phyloP scores from a whole-genome alignment of 805 yeast species.

The Candida verbasci region DNA sequence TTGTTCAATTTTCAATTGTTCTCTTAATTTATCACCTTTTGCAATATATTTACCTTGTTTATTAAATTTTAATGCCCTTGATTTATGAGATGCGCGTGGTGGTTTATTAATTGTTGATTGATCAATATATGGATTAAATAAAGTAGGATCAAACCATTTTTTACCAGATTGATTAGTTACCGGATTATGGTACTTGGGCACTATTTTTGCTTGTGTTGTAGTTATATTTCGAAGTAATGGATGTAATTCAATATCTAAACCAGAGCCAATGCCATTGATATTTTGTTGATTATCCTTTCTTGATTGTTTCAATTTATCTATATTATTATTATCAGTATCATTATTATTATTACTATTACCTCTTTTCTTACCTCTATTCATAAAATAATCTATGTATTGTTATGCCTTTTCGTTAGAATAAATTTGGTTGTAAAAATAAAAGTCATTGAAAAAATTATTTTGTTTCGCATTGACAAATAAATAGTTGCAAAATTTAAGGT shows the following conservation, averaged over 20 bases:
- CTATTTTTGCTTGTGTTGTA: conserved; percentile 17
- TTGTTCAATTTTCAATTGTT: conserved; percentile 29
- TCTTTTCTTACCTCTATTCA: not conserved
- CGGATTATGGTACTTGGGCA: conserved; percentile 26
- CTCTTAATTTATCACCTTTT: conserved; percentile 49
- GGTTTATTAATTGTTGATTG: conserved; percentile 13
- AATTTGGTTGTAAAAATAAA: no score
- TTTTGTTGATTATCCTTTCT: not conserved
- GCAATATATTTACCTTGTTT: conserved; percentile 61
- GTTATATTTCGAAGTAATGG: conserved; percentile 31
- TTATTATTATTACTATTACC: not conserved
- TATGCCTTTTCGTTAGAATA: no score
- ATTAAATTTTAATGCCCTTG: conserved; percentile 47
- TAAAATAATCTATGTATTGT: no score
- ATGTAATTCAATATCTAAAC: conserved; percentile 32
- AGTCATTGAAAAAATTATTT: not conserved
- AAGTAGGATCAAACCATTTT: conserved; percentile 26
- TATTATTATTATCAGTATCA: not conserved
- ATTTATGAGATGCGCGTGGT: conserved; percentile 15
- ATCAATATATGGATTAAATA: conserved; percentile 37
- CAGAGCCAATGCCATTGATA: conserved; percentile 8
- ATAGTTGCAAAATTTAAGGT: no score
- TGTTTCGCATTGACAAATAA: not conserved
- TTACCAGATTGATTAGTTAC: conserved; percentile 21
- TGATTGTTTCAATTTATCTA: not conserved